Percentiles rank a stretch among this genome's conserved stretches.
Conservation (phyloP, 2,329 filamentous ascomycete species). For the Chaetomium strumarium region DNA sequence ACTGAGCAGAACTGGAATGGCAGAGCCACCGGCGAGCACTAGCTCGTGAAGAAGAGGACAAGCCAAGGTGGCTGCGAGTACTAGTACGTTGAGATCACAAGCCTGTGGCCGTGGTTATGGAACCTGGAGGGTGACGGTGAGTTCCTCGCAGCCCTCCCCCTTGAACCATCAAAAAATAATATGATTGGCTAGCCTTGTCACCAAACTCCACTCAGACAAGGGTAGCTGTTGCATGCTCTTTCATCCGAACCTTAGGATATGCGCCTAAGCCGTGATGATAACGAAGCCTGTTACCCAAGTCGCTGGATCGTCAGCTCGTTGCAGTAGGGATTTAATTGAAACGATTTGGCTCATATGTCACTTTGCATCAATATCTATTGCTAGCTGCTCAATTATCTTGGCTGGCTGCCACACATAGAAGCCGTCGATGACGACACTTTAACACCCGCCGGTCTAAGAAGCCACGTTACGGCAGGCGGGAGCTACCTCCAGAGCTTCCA, state of each 20-base stretch:
- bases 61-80: too few species aligned
- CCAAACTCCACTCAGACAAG: background rate
- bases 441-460: conserved; percentile 7
- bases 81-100: conserved; percentile 1
- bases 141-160: too few species aligned
- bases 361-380: too few species aligned
- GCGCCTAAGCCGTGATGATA: background rate
- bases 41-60: background rate
- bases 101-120: background rate
- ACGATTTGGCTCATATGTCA: background rate
- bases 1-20: background rate
- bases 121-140: too few species aligned
- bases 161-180: too few species aligned
- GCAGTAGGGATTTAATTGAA: background rate
- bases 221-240: background rate
- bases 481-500: background rate
- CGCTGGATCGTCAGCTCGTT: background rate
- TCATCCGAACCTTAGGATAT: background rate
- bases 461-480: conserved; percentile 14
- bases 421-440: conserved; percentile 10
- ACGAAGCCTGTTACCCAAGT: background rate
- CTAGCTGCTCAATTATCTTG: background rate
- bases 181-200: conserved; percentile 9
- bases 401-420: background rate
- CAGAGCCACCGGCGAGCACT: background rate